Evolutionary conservation across 2,329 filamentous ascomycete species (phyloP), one percentile per base, ranked within the genome.

Genomic region (Aspergillus thermomutatus): DNA sequence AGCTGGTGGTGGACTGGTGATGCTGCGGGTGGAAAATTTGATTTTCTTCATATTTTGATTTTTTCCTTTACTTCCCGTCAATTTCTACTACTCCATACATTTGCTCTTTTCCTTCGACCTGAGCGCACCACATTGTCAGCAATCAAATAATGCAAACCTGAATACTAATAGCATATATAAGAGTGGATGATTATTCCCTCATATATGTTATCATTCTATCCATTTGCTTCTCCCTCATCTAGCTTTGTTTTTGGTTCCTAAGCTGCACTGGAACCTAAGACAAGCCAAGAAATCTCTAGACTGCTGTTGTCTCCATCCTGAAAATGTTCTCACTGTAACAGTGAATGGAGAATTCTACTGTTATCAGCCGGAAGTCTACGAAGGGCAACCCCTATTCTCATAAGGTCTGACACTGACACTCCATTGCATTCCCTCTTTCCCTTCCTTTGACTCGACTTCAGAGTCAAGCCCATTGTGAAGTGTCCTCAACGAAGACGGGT

Each of bases 231-330:
- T n/a, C 31, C 17, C 14, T 37, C 31, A 17, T 4, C 11, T 14
- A 31, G 28, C 28, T 31, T 31, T 14, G 11, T 31, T 14, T 31
- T 14, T 7, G 31, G 6, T 3, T 17, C 14, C 31, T 34, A 7
- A 34, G 31, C 31, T 7, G 31, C 4, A 14, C 40, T 43, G 40
- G 21, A 43, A 3, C n/a, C 19, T 17, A 21, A 27, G 41, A 14
- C 23, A 45, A 27, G 37, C 50, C 50, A 52, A 52, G 50, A 52
- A 50, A 52, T 28, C 14, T 28, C 25, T 28, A 17, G 48, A n/a
- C 14, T 37, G 26, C 14, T 49, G 23, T 31, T 19, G 26, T 28
- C 19, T 49, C 7, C n/a, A 14, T 50, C 31, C 14, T 17, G 31
- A 17, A 34, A 34, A 6, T 50, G 11, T 4, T 50, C 31, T 19